Base-by-base conservation (phyloP, 2,329 filamentous ascomycete species). In the Xylaria sp. region DNA sequence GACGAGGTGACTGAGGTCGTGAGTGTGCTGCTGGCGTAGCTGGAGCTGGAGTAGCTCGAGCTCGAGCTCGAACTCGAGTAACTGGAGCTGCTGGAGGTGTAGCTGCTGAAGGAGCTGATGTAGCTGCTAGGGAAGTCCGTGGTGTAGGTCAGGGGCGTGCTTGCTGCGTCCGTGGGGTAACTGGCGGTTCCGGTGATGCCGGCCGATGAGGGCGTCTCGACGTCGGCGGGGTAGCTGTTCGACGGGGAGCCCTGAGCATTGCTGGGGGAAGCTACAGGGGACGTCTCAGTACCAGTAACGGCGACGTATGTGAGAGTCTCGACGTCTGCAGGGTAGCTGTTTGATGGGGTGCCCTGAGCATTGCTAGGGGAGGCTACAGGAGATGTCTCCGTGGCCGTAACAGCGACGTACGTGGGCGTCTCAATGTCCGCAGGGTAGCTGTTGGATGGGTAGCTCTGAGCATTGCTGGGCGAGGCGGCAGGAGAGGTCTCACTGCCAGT, bases 351-450 rank as follows among this genome's bases (percentile, higher is more conserved):
- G n/a, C 42, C 58, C 19, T 49, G 49, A 47, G 23, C 13, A 10
- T 50, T 48, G 30, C 55, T 62, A 9, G 51, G 51, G 5, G 16
- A 42, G 30, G 23, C 23, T 5, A 3, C 23, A 1, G 23, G 23
- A 5, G 23, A 11, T 4, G 8, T 30, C 10, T 34, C 19, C 3
- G n/a, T 10, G 23, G 2, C 49, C 8, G 23, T 34, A 6, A 13
- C 53, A 13, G 61, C 50, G 3, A 46, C 37, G 37, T 42, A 42
- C 8, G 37, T 42, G 16, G 55, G 49, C 11, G 37, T 57, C 44
- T 52, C 50, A 4, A 57, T 52, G 9, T 55, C 58, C 44, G 49
- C 46, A 54, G 55, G 59, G 59, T 61, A 59, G 49, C 19, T 6
- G 11, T 9, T 18, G 16, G 19, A 9, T 2, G 23, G 23, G 34